A percentile compares a stretch with the other conserved stretches of the same genome.
phyloP scores from a whole-genome alignment of 495 filamentous ascomycete genomes.

The Aspergillus kassunensis region DNA sequence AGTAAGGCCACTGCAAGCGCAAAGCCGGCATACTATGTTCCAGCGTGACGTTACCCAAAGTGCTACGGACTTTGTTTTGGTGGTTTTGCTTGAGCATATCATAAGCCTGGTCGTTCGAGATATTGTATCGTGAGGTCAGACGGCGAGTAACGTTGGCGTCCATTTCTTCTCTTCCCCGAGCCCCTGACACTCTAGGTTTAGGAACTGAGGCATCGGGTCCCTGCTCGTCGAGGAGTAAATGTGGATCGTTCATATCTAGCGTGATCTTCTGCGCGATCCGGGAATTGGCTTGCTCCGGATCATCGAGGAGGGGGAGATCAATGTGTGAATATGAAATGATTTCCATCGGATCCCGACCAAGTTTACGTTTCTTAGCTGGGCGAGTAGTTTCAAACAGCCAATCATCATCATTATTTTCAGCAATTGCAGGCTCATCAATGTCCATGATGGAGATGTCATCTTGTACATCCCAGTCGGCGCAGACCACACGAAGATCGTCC shows the following conservation, averaged over 20 bases:
- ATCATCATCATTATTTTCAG: constrained; percentile 48
- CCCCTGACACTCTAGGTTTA: constrained; percentile 34
- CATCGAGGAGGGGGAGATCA: constrained; percentile 52
- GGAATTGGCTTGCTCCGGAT: constrained; percentile 58
- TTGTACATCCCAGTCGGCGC: constrained; percentile 73
- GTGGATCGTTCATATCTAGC: constrained; percentile 87
- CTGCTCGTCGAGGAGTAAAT: constrained; percentile 71
- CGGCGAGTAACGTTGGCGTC: constrained; percentile 37
- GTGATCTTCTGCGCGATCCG: constrained; percentile 69
- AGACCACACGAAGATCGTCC: constrained; percentile 73
- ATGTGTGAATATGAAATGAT: constrained; percentile 43
- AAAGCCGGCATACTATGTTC: constrained; percentile 91
- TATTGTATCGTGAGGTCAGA: constrained; percentile 80
- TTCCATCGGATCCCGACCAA: constrained; percentile 37
- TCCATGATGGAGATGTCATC: constrained; percentile 39
- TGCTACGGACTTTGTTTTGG: constrained; percentile 90
- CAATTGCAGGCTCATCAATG: constrained; percentile 21
- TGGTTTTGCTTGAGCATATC: constrained; percentile 94
- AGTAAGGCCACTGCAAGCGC: constrained; percentile 89
- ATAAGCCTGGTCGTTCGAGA: constrained; percentile 94
- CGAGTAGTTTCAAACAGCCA: constrained; percentile 44
- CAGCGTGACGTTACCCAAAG: constrained; percentile 75
- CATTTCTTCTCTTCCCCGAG: constrained; percentile 34
- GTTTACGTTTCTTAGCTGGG: constrained; percentile 48
- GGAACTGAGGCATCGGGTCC: constrained; percentile 46